Percentiles rank a stretch among this genome's conserved stretches.
phyloP scores from a whole-genome alignment of 2,329 filamentous ascomycete genomes.

The Colletotrichum brevisporum region DNA sequence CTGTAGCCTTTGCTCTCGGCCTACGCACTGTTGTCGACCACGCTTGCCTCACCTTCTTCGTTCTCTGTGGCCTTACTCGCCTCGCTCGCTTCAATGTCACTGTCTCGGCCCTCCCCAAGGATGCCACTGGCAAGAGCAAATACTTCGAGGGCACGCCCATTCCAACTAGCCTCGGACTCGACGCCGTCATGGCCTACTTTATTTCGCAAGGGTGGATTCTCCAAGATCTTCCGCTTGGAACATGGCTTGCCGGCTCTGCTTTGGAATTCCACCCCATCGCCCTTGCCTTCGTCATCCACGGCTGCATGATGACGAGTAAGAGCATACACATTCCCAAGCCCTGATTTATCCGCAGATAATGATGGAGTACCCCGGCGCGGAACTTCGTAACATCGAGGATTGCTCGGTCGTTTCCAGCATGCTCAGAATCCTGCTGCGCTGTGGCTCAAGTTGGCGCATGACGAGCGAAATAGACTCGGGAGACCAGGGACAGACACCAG shows the following conservation, averaged over 20 bases:
- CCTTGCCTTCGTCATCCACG: constrained; percentile 86
- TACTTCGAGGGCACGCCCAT: constrained; percentile 99
- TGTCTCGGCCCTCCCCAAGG: constrained; percentile 89
- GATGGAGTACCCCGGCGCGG: neutral
- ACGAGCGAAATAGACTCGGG: too few species aligned
- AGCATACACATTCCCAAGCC: constrained; percentile 95
- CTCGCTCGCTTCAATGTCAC: constrained; percentile 99
- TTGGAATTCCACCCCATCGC: constrained; percentile 90
- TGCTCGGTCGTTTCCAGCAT: too few species aligned
- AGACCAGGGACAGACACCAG: too few species aligned
- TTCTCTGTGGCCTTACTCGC: constrained; percentile 92
- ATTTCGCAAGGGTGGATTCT: constrained; percentile 84
- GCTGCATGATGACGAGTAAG: constrained; percentile 95
- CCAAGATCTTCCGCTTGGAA: constrained; percentile 82
- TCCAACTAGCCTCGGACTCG: constrained; percentile 87
- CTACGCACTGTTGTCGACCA: constrained; percentile 89
- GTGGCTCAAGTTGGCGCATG: too few species aligned
- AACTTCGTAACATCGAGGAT: too few species aligned
- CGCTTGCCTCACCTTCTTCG: constrained; percentile 85
- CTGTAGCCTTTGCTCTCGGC: constrained; percentile 89
- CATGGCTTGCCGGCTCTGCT: constrained; percentile 74
- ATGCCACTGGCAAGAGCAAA: constrained; percentile 88
- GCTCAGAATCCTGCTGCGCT: too few species aligned
- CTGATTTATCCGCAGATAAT: constrained; percentile 49
- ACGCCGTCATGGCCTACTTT: constrained; percentile 91